Percentiles rank a stretch among this genome's conserved stretches.
Conservation (phyloP, 208 protist genomes). For the Wallacemonas rigidus region DNA sequence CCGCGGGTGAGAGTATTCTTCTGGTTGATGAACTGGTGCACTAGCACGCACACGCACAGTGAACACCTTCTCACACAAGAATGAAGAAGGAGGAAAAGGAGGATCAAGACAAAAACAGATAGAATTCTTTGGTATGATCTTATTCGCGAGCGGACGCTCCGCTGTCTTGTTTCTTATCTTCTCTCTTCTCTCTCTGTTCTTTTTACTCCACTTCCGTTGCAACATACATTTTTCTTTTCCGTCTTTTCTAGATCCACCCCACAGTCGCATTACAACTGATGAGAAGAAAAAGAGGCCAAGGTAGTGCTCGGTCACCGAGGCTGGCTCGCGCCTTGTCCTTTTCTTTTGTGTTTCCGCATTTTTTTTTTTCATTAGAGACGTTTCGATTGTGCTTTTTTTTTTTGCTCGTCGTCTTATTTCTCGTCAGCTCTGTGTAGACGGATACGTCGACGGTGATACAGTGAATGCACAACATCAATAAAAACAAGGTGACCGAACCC, state of each 20-base stretch:
- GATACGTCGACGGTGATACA: too few species aligned
- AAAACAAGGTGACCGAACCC: too few species aligned
- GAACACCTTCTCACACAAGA: neutral
- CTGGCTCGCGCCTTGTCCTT: neutral
- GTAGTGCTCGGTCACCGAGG: too few species aligned
- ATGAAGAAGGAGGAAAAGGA: neutral
- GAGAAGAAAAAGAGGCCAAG: neutral
- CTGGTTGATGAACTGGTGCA: conserved; percentile 68
- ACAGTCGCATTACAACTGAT: neutral
- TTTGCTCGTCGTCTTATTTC: neutral
- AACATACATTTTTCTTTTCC: conserved; percentile 15
- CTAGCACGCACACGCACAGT: neutral
- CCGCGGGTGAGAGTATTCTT: conserved; percentile 77
- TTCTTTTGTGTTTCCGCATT: neutral
- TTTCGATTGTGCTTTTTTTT: neutral
- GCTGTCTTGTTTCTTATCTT: neutral
- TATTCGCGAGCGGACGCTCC: neutral
- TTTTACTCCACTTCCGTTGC: conserved; percentile 6
- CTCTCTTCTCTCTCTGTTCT: conserved; percentile 14
- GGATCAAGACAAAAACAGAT: too few species aligned
- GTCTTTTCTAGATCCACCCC: conserved; percentile 10
- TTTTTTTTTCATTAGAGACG: conserved; percentile 10
- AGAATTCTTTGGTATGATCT: too few species aligned
- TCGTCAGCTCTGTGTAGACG: too few species aligned
- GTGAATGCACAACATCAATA: too few species aligned